These are phyloP conservation scores for Helotiales sp. DNA, from an alignment of 2,329 filamentous ascomycete species.

Conservation along the genomic window DNA sequence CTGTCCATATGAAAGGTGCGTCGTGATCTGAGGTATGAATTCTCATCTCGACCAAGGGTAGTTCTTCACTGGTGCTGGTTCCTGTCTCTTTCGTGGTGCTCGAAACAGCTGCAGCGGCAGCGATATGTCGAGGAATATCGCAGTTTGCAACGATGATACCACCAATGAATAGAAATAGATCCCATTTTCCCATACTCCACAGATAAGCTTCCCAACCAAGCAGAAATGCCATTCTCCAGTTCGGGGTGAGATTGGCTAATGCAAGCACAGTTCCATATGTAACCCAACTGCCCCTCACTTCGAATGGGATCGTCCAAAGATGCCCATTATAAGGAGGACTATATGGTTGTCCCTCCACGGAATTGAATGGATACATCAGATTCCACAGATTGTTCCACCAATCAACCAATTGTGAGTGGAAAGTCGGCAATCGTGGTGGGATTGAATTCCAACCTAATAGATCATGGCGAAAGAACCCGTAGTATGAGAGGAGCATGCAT, in stretches of 20 bases:
- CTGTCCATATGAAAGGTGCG: too few species aligned
- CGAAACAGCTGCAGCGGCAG: too few species aligned
- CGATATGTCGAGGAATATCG: conserved; percentile 2
- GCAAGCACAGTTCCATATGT: conserved; percentile 9
- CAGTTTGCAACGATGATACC: conserved; percentile 2
- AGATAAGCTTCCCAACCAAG: neutral
- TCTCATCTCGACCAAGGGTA: neutral
- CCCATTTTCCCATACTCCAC: conserved; percentile 10
- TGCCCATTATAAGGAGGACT: conserved; percentile 19
- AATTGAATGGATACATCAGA: conserved; percentile 2
- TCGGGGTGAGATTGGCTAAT: neutral
- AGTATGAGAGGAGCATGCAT: neutral
- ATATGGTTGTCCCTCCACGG: conserved; percentile 13
- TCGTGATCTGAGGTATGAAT: neutral
- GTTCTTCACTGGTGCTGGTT: too few species aligned
- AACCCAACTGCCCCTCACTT: conserved; percentile 7
- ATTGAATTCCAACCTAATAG: neutral
- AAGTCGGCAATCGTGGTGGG: neutral
- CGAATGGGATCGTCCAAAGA: conserved; percentile 21
- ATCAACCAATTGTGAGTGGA: neutral
- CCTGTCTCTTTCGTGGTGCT: too few species aligned
- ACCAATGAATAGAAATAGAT: conserved; percentile 10
- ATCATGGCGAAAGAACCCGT: neutral
- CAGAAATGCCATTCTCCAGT: conserved; percentile 2
- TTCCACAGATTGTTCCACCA: neutral